Base-by-base conservation (phyloP, 2,329 filamentous ascomycete species). In the Torrubiella hemipterigena region DNA sequence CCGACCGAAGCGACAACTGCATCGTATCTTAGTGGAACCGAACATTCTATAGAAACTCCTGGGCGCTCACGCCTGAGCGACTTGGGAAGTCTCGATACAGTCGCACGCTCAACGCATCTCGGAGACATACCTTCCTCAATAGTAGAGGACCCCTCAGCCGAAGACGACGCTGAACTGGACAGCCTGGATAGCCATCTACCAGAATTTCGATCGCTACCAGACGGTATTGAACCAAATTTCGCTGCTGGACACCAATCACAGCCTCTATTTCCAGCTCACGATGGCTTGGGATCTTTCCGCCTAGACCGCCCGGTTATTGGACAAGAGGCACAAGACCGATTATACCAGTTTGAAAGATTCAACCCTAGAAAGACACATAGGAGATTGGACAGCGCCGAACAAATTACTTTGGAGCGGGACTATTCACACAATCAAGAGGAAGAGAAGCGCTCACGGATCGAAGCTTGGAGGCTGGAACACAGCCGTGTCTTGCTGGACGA, bases 121-220 rank as follows among this genome's bases (percentile, higher is more conserved):
- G 53, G 54, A 25, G 57, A 60, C 8, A 48, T 50, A 10, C 52
- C 56, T 30, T 48, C 57, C 13, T 56, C 60, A 24, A 52, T 47
- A 14, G 42, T 51, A 21, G 55, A 56, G 13, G 52, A 58, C 20
- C 53, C 49, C 42, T 55, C 36, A 39, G 55, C 34, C 15, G 74
- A 78, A 17, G 81, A 83, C 18, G 80, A 84, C 38, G 75, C 69
- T 17, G 89, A 96, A 51, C 65, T 96, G 27, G 91, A 98, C 52
- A 94, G 86, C 50, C 67, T 96, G 24, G 89, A 96, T 51, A 87
- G 89, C 49, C 87, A 93, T 32, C 65, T 96, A 2, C 81, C 87
- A 41, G 87, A 86, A 26, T 95, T 95, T 49, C 75, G 85, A 31
- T 76, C 84, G 27, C 64, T 63, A 6, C 62, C 67, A 4, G 51